phyloP scores from a whole-genome alignment of 2,329 filamentous ascomycete genomes.

The Colletotrichum sp. region DNA sequence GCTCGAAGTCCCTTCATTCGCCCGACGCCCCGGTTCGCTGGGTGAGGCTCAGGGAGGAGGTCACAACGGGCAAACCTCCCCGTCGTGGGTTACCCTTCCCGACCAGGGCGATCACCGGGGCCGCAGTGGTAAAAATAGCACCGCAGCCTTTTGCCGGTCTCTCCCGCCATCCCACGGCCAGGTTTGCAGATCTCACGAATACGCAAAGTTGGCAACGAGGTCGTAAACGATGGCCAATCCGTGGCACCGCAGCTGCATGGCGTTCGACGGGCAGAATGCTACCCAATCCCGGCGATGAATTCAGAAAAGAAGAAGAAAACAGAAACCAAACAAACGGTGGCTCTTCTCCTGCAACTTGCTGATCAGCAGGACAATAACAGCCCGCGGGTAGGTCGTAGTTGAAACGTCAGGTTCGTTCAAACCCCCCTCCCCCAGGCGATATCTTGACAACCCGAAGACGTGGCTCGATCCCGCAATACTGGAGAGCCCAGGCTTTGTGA shows the following conservation, averaged over 20 bases:
- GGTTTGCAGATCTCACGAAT: background rate
- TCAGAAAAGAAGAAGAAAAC: background rate
- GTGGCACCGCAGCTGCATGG: background rate
- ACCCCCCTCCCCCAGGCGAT: background rate
- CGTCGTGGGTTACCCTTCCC: background rate
- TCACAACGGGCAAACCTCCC: conserved; percentile 19
- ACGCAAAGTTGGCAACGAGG: background rate
- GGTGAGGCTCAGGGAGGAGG: conserved; percentile 36
- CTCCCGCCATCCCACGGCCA: background rate
- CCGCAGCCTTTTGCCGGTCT: background rate
- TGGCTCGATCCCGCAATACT: background rate
- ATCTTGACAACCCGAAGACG: background rate
- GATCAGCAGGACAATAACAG: background rate
- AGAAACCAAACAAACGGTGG: background rate
- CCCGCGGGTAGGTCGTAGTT: background rate
- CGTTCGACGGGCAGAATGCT: background rate
- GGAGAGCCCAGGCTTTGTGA: background rate
- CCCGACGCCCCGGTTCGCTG: background rate
- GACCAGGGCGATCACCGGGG: conserved; percentile 12
- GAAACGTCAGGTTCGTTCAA: background rate
- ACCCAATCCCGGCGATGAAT: background rate
- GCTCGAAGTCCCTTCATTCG: background rate
- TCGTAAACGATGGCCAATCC: background rate
- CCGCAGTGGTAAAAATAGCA: conserved; percentile 17
- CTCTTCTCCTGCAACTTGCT: background rate